These are phyloP conservation scores for Dictyostelium discoideum DNA, from an alignment of 78 protist species.

Conservation along the genomic window DNA sequence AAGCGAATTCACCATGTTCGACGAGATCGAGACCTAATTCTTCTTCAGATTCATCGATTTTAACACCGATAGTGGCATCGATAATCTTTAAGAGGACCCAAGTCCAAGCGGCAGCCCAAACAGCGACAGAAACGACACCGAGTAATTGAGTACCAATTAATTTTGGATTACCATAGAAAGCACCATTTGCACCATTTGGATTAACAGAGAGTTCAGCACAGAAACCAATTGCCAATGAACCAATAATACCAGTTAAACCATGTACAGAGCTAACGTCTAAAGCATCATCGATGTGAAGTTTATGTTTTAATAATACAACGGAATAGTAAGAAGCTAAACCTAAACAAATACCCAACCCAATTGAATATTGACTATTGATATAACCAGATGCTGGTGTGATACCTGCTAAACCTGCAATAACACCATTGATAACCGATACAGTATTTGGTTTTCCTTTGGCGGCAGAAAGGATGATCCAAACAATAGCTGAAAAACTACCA, in stretches of 20 bases:
- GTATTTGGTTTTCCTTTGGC: conserved; percentile 77
- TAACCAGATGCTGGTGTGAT: conserved; percentile 92
- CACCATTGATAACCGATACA: conserved; percentile 78
- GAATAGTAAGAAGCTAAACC: conserved; percentile 77
- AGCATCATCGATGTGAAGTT: conserved; percentile 86
- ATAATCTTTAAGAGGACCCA: conserved; percentile 15
- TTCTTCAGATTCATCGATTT: conserved; percentile 57
- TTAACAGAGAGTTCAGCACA: conserved; percentile 33
- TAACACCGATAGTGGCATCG: conserved; percentile 26
- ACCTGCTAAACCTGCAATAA: conserved; percentile 87
- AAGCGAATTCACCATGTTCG: conserved; percentile 81
- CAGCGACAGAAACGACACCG: conserved; percentile 71
- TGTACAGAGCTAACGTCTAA: conserved; percentile 87
- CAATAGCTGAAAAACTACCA: conserved; percentile 73
- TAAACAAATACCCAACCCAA: conserved; percentile 67
- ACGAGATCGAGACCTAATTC: conserved; percentile 71
- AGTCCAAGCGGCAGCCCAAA: conserved; percentile 71
- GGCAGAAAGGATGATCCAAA: conserved; percentile 78
- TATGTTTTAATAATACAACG: conserved; percentile 70
- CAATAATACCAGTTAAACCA: conserved; percentile 87
- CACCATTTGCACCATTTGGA: conserved; percentile 67
- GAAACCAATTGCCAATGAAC: conserved; percentile 83
- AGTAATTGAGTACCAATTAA: conserved; percentile 61
- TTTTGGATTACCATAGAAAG: conserved; percentile 66
- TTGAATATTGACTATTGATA: conserved; percentile 73